Conservation (phyloP, 805 yeast genomes). For the Zygotorulaspora florentina region DNA sequence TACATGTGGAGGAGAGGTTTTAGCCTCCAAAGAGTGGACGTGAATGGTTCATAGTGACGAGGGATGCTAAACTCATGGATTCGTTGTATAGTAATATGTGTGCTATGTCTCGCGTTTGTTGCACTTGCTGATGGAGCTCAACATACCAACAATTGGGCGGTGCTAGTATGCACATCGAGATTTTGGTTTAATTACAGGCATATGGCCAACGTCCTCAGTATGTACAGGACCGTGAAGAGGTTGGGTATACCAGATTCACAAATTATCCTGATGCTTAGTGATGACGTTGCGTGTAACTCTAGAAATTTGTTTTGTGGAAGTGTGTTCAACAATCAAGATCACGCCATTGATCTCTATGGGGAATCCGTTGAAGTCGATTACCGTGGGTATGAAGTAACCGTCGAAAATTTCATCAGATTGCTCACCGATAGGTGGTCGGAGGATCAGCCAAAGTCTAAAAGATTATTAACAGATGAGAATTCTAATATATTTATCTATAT, state of each 20-base stretch:
- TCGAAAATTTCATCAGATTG: constrained; percentile 88
- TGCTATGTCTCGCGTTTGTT: constrained; percentile 3
- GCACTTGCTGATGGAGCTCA: constrained; percentile 5
- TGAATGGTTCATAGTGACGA: not conserved
- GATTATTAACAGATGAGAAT: constrained; percentile 87
- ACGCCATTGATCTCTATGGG: constrained; percentile 89
- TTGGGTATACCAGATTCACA: constrained; percentile 97
- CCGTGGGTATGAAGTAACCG: constrained; percentile 97
- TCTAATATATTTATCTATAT: constrained; percentile 90
- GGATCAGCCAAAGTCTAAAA: constrained; percentile 87
- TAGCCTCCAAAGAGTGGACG: not conserved
- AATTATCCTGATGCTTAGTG: constrained; percentile 91
- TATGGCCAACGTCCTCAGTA: constrained; percentile 91
- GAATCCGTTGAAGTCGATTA: constrained; percentile 94
- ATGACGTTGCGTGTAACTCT: constrained; percentile 96
- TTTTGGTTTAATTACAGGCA: constrained; percentile 99
- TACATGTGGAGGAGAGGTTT: not conserved
- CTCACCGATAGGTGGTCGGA: constrained; percentile 94
- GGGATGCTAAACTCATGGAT: constrained; percentile 8
- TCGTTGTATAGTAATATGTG: not conserved
- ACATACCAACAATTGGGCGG: constrained; percentile 75
- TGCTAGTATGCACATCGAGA: constrained; percentile 88
- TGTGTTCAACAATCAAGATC: constrained; percentile 89
- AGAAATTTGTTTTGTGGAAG: constrained; percentile 95
- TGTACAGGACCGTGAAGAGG: constrained; percentile 93